Evolutionary conservation across 768 basidiomycete genomes (phyloP).

Genomic region (Mrakia hoshinonis): DNA sequence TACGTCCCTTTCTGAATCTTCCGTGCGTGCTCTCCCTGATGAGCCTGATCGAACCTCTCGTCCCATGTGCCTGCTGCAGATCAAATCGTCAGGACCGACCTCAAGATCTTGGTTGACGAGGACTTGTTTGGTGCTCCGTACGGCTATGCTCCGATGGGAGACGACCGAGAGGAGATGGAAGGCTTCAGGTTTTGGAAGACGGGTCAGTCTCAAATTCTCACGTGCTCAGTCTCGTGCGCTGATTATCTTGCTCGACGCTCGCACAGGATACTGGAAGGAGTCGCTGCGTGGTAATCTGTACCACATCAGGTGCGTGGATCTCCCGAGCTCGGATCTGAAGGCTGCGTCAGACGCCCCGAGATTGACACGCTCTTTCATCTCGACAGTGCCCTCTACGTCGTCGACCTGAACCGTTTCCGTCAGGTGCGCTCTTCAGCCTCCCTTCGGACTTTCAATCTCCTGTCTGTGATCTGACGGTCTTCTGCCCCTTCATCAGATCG

Average conservation of each 20-base stretch:
- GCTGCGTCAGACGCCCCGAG: neutral
- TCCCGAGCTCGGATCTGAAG: neutral
- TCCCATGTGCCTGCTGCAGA: slow-evolving; percentile 23
- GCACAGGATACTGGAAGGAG: slow-evolving; percentile 54
- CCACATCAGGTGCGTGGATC: slow-evolving; percentile 86
- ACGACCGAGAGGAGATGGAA: slow-evolving; percentile 89
- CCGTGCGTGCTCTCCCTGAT: no score
- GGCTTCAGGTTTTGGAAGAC: slow-evolving; percentile 99
- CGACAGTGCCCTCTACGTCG: slow-evolving; percentile 82
- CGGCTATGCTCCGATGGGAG: slow-evolving; percentile 94
- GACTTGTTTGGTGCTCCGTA: slow-evolving; percentile 90
- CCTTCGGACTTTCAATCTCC: no score
- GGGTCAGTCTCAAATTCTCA: slow-evolving; percentile 44
- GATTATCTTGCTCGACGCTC: no score
- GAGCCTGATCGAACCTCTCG: neutral
- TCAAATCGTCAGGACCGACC: slow-evolving; percentile 83
- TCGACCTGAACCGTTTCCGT: slow-evolving; percentile 90
- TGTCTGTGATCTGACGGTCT: slow-evolving; percentile 27
- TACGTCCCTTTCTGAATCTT: slow-evolving; percentile 25
- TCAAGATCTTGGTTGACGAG: slow-evolving; percentile 86
- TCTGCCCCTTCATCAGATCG: slow-evolving; percentile 42
- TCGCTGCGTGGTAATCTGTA: slow-evolving; percentile 75
- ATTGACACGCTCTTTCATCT: neutral
- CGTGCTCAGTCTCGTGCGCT: neutral
- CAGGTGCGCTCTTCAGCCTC: slow-evolving; percentile 52